Evolutionary conservation across 352 stramenopile genomes (phyloP).

Genomic region (Lagenidium sp.): DNA sequence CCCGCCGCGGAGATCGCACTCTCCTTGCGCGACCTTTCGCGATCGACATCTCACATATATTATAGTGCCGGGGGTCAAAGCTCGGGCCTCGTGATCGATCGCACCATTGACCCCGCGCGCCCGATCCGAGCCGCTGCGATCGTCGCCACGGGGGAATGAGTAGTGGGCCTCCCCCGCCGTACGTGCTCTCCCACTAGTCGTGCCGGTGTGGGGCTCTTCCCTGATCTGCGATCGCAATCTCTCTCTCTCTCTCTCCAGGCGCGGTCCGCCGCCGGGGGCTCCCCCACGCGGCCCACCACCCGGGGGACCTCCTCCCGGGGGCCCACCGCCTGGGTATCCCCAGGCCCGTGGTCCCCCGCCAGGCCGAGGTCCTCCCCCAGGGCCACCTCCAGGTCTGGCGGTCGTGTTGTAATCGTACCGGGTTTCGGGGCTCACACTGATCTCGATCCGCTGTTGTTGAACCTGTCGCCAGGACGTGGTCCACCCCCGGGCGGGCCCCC

Average conservation of each 20-base stretch:
- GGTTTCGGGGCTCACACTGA: too few species aligned
- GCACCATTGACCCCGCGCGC: too few species aligned
- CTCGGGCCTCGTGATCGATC: too few species aligned
- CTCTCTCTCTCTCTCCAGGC: constrained; percentile 8
- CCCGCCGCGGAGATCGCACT: too few species aligned
- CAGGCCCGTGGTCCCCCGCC: constrained; percentile 7
- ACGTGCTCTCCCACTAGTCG: not conserved
- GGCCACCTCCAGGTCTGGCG: constrained; percentile 14
- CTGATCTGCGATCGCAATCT: too few species aligned
- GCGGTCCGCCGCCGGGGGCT: constrained; percentile 25
- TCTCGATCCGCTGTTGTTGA: not conserved
- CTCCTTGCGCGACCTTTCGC: too few species aligned
- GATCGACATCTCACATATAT: too few species aligned
- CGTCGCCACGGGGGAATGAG: not conserved
- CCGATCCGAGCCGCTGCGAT: too few species aligned
- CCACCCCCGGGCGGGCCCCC: constrained; percentile 1
- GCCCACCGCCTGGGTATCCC: constrained; percentile 11
- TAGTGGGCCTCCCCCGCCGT: constrained; percentile 11
- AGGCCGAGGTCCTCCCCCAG: constrained; percentile 21
- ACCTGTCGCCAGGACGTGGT: not conserved
- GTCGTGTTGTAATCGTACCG: too few species aligned
- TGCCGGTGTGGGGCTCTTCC: too few species aligned
- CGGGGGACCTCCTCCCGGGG: constrained; percentile 4
- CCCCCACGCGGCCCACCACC: too few species aligned
- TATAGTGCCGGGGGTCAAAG: too few species aligned